Evolutionary conservation across 441 rosid genomes (phyloP), one percentile per base, ranked within the genome.

Genomic region (Jatropha multifida): DNA sequence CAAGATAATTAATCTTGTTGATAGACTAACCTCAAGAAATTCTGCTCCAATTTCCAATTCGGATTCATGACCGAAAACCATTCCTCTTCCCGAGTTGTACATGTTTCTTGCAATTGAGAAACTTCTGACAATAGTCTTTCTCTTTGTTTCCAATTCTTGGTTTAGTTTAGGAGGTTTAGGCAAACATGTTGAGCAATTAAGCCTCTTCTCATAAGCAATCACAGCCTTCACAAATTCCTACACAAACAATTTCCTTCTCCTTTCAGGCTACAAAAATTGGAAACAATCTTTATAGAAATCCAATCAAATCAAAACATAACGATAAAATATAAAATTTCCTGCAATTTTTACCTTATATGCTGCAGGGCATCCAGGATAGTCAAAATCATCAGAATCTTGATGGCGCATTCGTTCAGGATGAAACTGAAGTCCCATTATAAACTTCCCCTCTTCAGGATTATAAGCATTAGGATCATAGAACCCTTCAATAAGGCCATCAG

Each of bases 221-320:
- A 92, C 98, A 0, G 99, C 98, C 81, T 90, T 92, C 70, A 88
- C 96, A 76, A 95, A 95, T 77, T 92, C 97, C 98, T 94, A 76
- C 82, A 77, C 9, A 79, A 12, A 5, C 37, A 41, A 38, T 23
- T 1, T 12, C 41, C 54, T 37, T 26, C 55, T 32, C 58, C n/a
- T 69, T 14, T 15, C 7, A 46, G 14, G 4, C 10, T 15, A 10
- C 2, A 66, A 68, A 51, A n/a, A 0, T 56, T 13, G 9, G 27
- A 56, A 62, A 74, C 42, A 56, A 56, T 63, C 41, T 37, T 38
- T 5, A 14, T 3, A 48, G 32, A 48, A 48, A 4, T 11, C 14
- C 46, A 10, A 58, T n/a, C 32, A 58, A 26, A 32, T 38, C 15
- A 2, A 63, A 62, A 13, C 42, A 15, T 37, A 17, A 14, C 26